Percentiles rank a stretch among this genome's conserved stretches.
phyloP scores from a whole-genome alignment of 1,284 basidiomycete genomes.

The Irpex sp. region DNA sequence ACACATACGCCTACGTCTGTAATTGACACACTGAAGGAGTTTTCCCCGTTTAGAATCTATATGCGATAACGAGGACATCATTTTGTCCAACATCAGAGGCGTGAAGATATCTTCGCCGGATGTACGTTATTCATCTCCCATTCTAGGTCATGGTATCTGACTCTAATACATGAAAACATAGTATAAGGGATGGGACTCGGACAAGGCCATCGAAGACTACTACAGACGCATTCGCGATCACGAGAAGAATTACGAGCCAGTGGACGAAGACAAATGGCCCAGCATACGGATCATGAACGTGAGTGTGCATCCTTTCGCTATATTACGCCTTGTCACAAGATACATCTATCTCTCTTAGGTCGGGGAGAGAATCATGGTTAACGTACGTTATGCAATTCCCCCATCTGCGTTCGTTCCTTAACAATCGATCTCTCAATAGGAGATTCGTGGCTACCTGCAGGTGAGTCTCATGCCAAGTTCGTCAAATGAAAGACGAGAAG shows the following conservation, averaged over 20 bases:
- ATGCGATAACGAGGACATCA: constrained; percentile 89
- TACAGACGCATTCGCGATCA: constrained; percentile 87
- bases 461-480: constrained; percentile 30
- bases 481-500: too few relatives aligned
- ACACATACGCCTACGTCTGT: neutral
- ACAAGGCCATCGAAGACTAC: constrained; percentile 90
- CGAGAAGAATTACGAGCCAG: constrained; percentile 85
- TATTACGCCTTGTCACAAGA: neutral
- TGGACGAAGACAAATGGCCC: constrained; percentile 83
- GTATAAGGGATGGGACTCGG: constrained; percentile 93
- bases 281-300: constrained; percentile 97
- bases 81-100: constrained; percentile 90
- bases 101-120: constrained; percentile 99
- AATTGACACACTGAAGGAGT: neutral
- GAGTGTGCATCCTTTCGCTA: constrained; percentile 18
- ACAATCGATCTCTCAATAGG: constrained; percentile 38
- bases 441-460: constrained; percentile 84
- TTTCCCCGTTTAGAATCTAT: constrained; percentile 60
- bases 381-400: constrained; percentile 45
- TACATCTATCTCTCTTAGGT: constrained; percentile 43
- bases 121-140: constrained; percentile 45
- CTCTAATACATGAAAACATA: constrained; percentile 28
- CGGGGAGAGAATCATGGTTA: constrained; percentile 90
- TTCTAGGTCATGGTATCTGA: constrained; percentile 3
- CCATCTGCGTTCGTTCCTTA: neutral